Evolutionary conservation across 371 early-diverging fungal species (phyloP), one percentile per base, ranked within the genome.

Genomic region (Phascolomyces articulosus): DNA sequence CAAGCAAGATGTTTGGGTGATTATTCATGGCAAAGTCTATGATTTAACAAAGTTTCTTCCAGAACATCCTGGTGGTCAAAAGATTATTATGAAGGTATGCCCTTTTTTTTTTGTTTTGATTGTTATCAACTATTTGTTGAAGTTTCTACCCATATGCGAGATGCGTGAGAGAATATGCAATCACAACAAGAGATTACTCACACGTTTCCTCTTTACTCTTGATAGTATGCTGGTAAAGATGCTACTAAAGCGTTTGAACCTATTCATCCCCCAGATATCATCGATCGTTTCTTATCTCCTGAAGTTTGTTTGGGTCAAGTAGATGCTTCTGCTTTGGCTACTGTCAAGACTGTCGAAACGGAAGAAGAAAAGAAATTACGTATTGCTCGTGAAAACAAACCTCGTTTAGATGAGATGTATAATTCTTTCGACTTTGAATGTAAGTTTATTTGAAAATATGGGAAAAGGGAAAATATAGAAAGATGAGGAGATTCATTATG

Each of bases 211-310:
- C n/a, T n/a, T n/a, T n/a, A n/a, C n/a, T n/a, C n/a, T n/a, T n/a
- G n/a, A n/a, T n/a, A n/a, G 66, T 82, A 85, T 56, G 89, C 85
- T 13, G 95, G 95, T 40, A 77, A 82, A 51, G 96, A 95, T 67
- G 93, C 94, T 28, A 93, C 95, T 18, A 86, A 85, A 34, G 93
- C 91, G 7, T 96, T 96, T 72, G 95, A 96, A n/a, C 83, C 84
- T 51, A 75, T 76, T 24, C 78, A 79, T 62, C 78, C 78, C 4
- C 73, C 73, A 1, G 91, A 89, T 63, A 87, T 90, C 68, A 83
- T 90, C 56, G 72, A 80, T 18, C 72, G 76, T 18, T 72, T 84
- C 55, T 71, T 90, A 40, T 66, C 85, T 16, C 77, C 86, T 18
- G 85, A 86, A 26, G 79, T 74, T 2, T 84, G 69, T 58, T 60